Base-by-base conservation (phyloP, 305 asterid genomes). In the Nicotiana rustica region DNA sequence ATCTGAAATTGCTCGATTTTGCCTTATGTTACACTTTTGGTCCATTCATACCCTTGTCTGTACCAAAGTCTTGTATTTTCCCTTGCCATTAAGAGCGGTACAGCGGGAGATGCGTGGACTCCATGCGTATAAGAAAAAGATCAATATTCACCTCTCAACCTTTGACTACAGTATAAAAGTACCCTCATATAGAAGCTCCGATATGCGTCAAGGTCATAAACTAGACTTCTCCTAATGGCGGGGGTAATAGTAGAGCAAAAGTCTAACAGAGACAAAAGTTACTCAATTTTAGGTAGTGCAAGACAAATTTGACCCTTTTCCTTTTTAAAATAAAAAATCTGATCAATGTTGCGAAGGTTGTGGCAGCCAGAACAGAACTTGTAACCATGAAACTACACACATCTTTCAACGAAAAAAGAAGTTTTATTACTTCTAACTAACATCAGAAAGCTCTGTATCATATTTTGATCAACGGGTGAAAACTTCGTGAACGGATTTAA, bases 1-100 rank as follows among this genome's bases (percentile, higher is more conserved):
- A 71, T 71, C 14, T 15, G 19, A 35, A 71, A 71, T 44, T 44
- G 60, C 78, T 70, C 78, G 14, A 70, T n/a, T 69, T 44, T 71
- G 1, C 60, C 61, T 18, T 71, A 10, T 18, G 10, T 12, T 44
- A 71, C 60, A 71, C 60, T 44, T 71, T 19, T 71, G 36, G 60
- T 44, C 19, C 60, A 44, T 5, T 71, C 10, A 44, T 71, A 71
- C 38, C 36, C 78, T 44, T 19, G 60, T 2, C 12, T 0, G 21
- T 71, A 21, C 60, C 38, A 19, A 71, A 71, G 10, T 19, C 3
- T 71, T 71, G 10, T 10, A 4, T 71, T 71, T 19, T 25, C 12
- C 78, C 78, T 19, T 71, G 36, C 14, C 60, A 44, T 19, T 44
- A 71, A 19, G 36, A 35, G 78, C 6, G 60, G 36, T 19, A 10